phyloP scores from a whole-genome alignment of 495 filamentous ascomycete genomes.

The Cenococcum geophilum region DNA sequence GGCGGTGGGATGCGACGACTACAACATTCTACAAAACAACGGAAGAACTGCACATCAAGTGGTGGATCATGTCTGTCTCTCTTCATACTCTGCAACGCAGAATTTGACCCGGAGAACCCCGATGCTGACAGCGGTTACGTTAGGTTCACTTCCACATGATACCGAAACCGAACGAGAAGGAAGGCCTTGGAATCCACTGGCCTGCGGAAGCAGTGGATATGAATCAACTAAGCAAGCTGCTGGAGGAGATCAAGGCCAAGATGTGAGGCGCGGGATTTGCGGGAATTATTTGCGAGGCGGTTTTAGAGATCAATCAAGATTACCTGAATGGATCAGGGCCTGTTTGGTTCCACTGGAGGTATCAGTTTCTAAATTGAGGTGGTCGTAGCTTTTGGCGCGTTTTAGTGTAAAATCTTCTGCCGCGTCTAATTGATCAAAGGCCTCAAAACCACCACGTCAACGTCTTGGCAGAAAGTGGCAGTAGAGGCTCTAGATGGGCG shows the following conservation, averaged over 20 bases:
- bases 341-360: too few species aligned
- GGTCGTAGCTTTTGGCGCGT: too few species aligned
- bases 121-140: neutral
- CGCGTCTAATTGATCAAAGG: too few species aligned
- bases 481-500: too few species aligned
- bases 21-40: slow-evolving; percentile 97
- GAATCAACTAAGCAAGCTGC: slow-evolving; percentile 72
- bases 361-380: too few species aligned
- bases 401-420: too few species aligned
- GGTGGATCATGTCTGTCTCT: slow-evolving; percentile 70
- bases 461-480: too few species aligned
- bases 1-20: slow-evolving; percentile 71
- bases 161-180: slow-evolving; percentile 81
- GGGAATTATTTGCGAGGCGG: too few species aligned
- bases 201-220: slow-evolving; percentile 70
- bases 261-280: slow-evolving; percentile 51
- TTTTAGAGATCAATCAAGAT: too few species aligned
- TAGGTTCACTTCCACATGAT: slow-evolving; percentile 96
- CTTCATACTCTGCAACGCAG: slow-evolving; percentile 19
- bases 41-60: slow-evolving; percentile 87
- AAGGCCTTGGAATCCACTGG: slow-evolving; percentile 80
- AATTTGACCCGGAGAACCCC: neutral
- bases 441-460: too few species aligned
- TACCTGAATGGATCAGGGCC: too few species aligned
- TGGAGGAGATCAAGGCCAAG: slow-evolving; percentile 80